Evolutionary conservation across 257 asterid genomes (phyloP).

Genomic region (Verbascum thapsus): DNA sequence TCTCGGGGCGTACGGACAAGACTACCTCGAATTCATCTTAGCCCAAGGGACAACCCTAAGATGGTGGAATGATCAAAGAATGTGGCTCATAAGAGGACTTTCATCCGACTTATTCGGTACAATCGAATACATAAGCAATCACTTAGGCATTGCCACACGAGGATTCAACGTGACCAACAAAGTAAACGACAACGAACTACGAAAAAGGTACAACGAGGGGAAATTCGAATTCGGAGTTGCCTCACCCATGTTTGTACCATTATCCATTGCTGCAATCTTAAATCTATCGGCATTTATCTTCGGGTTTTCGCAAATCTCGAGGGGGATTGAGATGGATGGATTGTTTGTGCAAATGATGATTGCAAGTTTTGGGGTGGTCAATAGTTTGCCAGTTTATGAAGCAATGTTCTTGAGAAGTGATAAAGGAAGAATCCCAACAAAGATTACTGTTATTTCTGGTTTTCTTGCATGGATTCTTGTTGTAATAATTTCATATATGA

Average conservation of each 20-base stretch:
- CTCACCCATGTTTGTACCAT: slow-evolving; percentile 71
- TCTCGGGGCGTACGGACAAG: slow-evolving; percentile 72
- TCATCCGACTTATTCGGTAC: slow-evolving; percentile 55
- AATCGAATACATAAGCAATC: slow-evolving; percentile 49
- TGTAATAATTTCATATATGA: slow-evolving; percentile 17
- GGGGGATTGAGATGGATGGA: slow-evolving; percentile 30
- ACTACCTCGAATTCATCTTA: slow-evolving; percentile 54
- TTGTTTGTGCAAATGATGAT: slow-evolving; percentile 41
- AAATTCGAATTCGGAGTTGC: slow-evolving; percentile 60
- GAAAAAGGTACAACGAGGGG: slow-evolving; percentile 61
- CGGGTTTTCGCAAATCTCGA: slow-evolving; percentile 33
- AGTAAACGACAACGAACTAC: slow-evolving; percentile 50
- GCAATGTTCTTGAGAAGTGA: slow-evolving; percentile 65
- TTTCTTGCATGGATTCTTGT: slow-evolving; percentile 40
- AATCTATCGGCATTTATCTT: slow-evolving; percentile 39
- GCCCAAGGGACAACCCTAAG: slow-evolving; percentile 45
- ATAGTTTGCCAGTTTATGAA: slow-evolving; percentile 65
- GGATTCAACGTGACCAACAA: slow-evolving; percentile 74
- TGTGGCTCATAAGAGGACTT: slow-evolving; percentile 66
- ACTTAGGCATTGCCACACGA: slow-evolving; percentile 51
- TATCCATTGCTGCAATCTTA: slow-evolving; percentile 51
- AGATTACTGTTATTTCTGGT: slow-evolving; percentile 42
- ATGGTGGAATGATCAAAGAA: slow-evolving; percentile 92
- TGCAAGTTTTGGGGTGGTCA: slow-evolving; percentile 56
- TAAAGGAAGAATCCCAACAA: slow-evolving; percentile 62